phyloP scores from a whole-genome alignment of 2,329 filamentous ascomycete genomes.

The Venturia nashicola region DNA sequence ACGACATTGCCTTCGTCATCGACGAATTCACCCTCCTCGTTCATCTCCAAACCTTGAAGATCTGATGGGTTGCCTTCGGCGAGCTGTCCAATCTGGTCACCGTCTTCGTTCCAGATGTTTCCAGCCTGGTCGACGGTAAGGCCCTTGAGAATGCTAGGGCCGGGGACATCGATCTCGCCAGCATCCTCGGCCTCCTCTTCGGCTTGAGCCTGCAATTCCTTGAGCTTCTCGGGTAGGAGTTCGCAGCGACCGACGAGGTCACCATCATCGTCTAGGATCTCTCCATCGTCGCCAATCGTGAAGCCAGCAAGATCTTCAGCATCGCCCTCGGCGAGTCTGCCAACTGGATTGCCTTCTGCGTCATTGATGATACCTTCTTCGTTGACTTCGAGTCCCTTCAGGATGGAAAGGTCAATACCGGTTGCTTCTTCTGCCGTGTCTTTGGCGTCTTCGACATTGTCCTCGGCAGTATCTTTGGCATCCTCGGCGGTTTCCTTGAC shows the following conservation, averaged over 20 bases:
- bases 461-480: slow-evolving; percentile 19
- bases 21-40: slow-evolving; percentile 42
- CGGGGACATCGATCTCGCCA: slow-evolving; percentile 27
- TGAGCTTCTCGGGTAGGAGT: slow-evolving; percentile 31
- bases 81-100: slow-evolving; percentile 36
- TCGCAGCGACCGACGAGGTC: slow-evolving; percentile 42
- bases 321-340: slow-evolving; percentile 38
- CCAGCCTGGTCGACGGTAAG: slow-evolving; percentile 34
- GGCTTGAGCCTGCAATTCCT: slow-evolving; percentile 29
- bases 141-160: slow-evolving; percentile 34
- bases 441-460: slow-evolving; percentile 18
- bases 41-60: slow-evolving; percentile 36
- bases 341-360: slow-evolving; percentile 35
- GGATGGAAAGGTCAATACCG: slow-evolving; percentile 27
- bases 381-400: slow-evolving; percentile 40
- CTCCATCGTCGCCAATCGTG: slow-evolving; percentile 39
- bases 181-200: slow-evolving; percentile 21
- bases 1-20: slow-evolving; percentile 41
- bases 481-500: slow-evolving; percentile 11
- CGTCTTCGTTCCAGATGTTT: slow-evolving; percentile 37
- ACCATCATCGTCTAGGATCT: slow-evolving; percentile 43
- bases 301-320: slow-evolving; percentile 40
- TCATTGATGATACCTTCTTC: slow-evolving; percentile 43
- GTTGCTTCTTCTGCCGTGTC: slow-evolving; percentile 13
- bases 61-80: slow-evolving; percentile 35